Evolutionary conservation across 1,139 yeast species (phyloP), one percentile per base, ranked within the genome.

Genomic region (Hanseniaspora uvarum): DNA sequence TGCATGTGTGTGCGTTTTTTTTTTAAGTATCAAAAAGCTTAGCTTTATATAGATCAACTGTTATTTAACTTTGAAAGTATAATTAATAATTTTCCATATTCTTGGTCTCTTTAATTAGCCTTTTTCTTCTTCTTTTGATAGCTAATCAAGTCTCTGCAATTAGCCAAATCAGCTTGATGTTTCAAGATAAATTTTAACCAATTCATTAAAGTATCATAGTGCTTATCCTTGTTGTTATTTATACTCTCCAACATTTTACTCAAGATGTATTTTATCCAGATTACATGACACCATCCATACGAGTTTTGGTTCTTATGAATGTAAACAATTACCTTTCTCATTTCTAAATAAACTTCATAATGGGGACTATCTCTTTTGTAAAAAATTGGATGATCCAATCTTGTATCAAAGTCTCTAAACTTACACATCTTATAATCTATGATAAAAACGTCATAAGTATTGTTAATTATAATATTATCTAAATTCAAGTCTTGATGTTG

Each of bases 401-500:
- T 67, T n/a, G 75, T 72, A 54, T 63, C 72, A 1, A 66, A 61
- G 24, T 65, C 16, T n/a, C 39, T 36, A 14, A 31, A 45, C 55
- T 86, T 68, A 8, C 81, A 72, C 21, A 79, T 68, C 3, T 81
- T 76, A 59, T 76, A 78, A 61, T 79, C 84, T 56, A 80, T 76
- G n/a, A 82, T 61, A 8, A 78, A 76, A 12, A 79, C 78, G 51
- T 65, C 64, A 12, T 71, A 59, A 8, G 66, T 64, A 16, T 66
- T 60, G 54, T 65, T 68, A 18, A 66, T 55, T 10, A 75, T 68
- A 52, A 82, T 68, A 60, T 82, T 82, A n/a, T 81, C 81, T 74
- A 82, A 72, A 58, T 79, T 82, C 57, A 82, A 66, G 63, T 81
- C 84, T 31, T 88, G 71, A 62, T 82, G 88, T 65, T 82, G 88